phyloP scores from a whole-genome alignment of 1,284 basidiomycete species.

The Ganoderma multipileum region DNA sequence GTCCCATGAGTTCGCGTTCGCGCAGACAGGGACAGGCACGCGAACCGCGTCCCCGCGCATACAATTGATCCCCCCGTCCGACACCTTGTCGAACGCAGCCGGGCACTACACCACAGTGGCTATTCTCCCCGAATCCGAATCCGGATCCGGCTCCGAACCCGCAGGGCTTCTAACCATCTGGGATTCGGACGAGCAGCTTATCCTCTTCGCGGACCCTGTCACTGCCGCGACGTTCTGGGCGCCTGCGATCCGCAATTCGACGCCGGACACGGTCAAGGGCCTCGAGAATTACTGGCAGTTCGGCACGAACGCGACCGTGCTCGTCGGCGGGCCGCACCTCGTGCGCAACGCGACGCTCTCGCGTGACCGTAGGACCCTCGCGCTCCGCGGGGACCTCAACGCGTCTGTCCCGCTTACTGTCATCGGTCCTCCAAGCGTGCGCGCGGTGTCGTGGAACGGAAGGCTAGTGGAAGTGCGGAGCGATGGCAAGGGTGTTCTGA shows the following conservation, averaged over 20 bases:
- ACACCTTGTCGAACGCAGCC: not conserved
- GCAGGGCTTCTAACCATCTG: slow-evolving; percentile 58
- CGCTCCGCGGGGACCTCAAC: slow-evolving; percentile 56
- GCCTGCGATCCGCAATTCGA: slow-evolving; percentile 47
- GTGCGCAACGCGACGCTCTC: slow-evolving; percentile 57
- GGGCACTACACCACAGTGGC: slow-evolving; percentile 46
- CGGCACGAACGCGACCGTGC: slow-evolving; percentile 56
- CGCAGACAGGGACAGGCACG: slow-evolving; percentile 51
- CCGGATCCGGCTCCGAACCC: not conserved
- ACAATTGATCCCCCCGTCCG: slow-evolving; percentile 33
- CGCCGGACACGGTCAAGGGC: slow-evolving; percentile 27
- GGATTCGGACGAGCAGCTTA: slow-evolving; percentile 69
- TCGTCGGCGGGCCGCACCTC: slow-evolving; percentile 62
- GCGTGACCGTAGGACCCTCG: slow-evolving; percentile 43
- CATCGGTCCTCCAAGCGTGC: slow-evolving; percentile 58
- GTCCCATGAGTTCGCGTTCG: slow-evolving; percentile 64
- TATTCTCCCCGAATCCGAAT: slow-evolving; percentile 44
- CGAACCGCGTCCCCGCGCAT: slow-evolving; percentile 42
- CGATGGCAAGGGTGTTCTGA: slow-evolving; percentile 31
- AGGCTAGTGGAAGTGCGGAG: slow-evolving; percentile 47
- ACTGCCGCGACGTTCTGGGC: slow-evolving; percentile 68
- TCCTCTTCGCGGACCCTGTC: slow-evolving; percentile 68
- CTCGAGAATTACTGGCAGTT: slow-evolving; percentile 56
- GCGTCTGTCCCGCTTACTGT: slow-evolving; percentile 50
- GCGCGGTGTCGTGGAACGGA: slow-evolving; percentile 75